phyloP scores from a whole-genome alignment of 148 eudicot species.

The Camellia japonica region DNA sequence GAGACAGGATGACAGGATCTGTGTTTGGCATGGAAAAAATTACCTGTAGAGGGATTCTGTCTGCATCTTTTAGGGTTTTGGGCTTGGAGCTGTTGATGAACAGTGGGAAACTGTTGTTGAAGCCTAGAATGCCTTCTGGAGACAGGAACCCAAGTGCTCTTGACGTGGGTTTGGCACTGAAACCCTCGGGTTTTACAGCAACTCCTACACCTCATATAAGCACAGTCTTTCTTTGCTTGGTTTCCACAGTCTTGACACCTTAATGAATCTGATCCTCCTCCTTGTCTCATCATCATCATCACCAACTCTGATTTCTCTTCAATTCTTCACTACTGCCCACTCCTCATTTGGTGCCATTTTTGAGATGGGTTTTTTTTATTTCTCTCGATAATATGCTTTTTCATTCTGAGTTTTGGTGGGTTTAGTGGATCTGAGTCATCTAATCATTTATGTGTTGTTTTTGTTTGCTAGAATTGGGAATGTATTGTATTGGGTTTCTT shows the following conservation, averaged over 20 bases:
- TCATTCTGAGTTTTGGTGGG: neutral
- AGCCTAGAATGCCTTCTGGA: constrained; percentile 30
- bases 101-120: constrained; percentile 15
- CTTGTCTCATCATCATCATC: constrained; percentile 23
- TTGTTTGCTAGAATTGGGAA: constrained; percentile 2
- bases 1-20: neutral
- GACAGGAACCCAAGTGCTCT: constrained; percentile 78
- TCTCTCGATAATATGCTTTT: neutral
- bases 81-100: constrained; percentile 1
- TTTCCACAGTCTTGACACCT: constrained; percentile 82
- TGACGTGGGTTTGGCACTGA: constrained; percentile 67
- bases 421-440: neutral
- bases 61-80: constrained; percentile 18
- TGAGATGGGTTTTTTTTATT: neutral
- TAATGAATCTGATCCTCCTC: constrained; percentile 7
- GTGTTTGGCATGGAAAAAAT: neutral
- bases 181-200: constrained; percentile 71
- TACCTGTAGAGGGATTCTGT: constrained; percentile 18
- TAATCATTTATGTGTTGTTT: neutral
- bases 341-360: neutral
- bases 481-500: neutral
- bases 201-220: constrained; percentile 54
- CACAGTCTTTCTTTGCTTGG: constrained; percentile 69
- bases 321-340: neutral
- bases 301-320: neutral